Evolutionary conservation across 768 basidiomycete species (phyloP).

Genomic region (Cyathus striatus): DNA sequence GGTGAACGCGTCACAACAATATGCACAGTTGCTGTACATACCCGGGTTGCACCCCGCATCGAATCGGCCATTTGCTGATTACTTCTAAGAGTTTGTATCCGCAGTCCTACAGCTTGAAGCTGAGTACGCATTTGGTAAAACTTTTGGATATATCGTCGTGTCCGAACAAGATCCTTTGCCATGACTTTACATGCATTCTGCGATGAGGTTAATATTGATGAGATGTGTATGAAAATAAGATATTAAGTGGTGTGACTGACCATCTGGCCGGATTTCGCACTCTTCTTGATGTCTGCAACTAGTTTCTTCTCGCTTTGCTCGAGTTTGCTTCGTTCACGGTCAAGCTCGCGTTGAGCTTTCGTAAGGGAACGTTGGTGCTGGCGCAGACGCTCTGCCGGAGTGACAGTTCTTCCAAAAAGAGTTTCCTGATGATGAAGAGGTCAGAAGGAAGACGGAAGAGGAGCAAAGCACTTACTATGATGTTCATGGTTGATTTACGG

Average conservation of each 20-base stretch:
- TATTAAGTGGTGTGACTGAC: constrained; percentile 40
- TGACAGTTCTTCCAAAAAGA: constrained; percentile 89
- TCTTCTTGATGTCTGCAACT: constrained; percentile 91
- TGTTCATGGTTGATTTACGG: constrained; percentile 60
- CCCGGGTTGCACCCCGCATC: constrained; percentile 96
- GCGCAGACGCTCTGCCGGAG: constrained; percentile 93
- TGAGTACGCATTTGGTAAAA: constrained; percentile 99
- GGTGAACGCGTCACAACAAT: neutral
- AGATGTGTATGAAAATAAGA: constrained; percentile 2
- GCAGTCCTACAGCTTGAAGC: constrained; percentile 89
- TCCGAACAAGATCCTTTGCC: constrained; percentile 97
- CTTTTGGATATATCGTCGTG: constrained; percentile 92
- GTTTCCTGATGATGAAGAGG: constrained; percentile 59
- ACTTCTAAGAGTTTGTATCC: constrained; percentile 93
- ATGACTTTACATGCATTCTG: constrained; percentile 99
- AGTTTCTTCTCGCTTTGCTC: constrained; percentile 98
- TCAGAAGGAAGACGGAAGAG: neutral
- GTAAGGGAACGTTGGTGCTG: constrained; percentile 95
- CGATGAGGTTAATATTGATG: constrained; percentile 3
- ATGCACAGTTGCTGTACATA: constrained; percentile 29
- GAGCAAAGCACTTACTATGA: constrained; percentile 56
- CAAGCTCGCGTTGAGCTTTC: constrained; percentile 97
- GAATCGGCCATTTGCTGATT: constrained; percentile 99
- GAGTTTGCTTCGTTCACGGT: constrained; percentile 90
- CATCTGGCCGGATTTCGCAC: constrained; percentile 92